phyloP scores from a whole-genome alignment of 257 asterid genomes.

The Hygrophila difformis region DNA sequence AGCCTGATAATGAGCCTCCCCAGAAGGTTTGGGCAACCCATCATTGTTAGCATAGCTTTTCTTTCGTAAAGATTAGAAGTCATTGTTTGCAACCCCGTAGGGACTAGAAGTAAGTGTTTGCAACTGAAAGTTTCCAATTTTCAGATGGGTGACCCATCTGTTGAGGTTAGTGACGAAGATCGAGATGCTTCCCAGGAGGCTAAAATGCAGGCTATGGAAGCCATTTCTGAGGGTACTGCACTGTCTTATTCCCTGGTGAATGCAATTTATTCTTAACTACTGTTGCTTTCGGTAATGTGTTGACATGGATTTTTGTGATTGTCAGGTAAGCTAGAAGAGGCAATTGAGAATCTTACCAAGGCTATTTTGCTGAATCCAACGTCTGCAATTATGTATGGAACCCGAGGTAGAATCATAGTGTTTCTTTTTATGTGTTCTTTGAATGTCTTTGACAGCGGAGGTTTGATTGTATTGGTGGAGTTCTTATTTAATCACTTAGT shows the following conservation, averaged over 20 bases:
- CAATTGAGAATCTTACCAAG: conserved; percentile 69
- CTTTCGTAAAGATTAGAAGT: conserved; percentile 2
- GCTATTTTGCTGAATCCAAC: conserved; percentile 78
- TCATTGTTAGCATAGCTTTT: no score
- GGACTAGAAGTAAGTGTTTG: conserved; percentile 1
- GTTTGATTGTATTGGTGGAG: neutral
- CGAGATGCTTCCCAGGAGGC: conserved; percentile 97
- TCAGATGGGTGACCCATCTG: conserved; percentile 90
- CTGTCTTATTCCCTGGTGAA: neutral
- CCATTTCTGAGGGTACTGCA: conserved; percentile 74
- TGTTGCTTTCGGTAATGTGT: no score
- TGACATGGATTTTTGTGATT: neutral
- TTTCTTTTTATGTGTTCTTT: neutral
- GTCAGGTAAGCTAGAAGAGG: conserved; percentile 83
- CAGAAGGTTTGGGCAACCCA: conserved; percentile 61
- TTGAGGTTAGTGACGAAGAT: conserved; percentile 77
- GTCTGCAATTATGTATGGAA: conserved; percentile 94
- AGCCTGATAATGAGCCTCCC: conserved; percentile 78
- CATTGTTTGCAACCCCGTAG: neutral
- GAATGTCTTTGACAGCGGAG: neutral
- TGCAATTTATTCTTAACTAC: neutral
- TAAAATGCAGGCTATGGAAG: conserved; percentile 84
- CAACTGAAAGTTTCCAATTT: conserved; percentile 14
- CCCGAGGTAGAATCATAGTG: conserved; percentile 47
- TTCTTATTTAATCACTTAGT: neutral